A percentile compares a stretch with the other conserved stretches of the same genome.
Conservation (phyloP, 495 filamentous ascomycete species). For the Penicillium paradoxum region DNA sequence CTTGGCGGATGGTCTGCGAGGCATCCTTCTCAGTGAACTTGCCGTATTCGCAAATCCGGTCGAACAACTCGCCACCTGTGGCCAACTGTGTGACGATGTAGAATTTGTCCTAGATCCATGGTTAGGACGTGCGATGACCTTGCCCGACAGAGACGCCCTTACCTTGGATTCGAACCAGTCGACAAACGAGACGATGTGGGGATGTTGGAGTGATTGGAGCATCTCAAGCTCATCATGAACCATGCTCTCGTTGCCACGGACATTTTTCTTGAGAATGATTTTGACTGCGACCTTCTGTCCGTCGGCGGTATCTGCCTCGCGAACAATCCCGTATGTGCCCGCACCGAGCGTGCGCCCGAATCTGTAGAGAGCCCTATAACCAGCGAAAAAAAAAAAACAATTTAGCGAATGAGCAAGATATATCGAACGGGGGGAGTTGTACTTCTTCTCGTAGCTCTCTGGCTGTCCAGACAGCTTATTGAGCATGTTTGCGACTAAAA, state of each 20-base stretch:
- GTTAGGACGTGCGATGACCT: constrained; percentile 8
- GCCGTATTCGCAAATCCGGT: constrained; percentile 95
- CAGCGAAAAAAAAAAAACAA: constrained; percentile 5
- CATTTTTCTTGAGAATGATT: constrained; percentile 99
- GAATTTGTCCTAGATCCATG: constrained; percentile 78
- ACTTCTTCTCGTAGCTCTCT: constrained; percentile 98
- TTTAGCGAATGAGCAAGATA: constrained; percentile 4
- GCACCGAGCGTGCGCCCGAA: constrained; percentile 93
- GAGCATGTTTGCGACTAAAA: constrained; percentile 79
- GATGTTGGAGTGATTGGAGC: constrained; percentile 83
- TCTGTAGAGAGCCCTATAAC: constrained; percentile 68
- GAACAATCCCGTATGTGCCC: constrained; percentile 96
- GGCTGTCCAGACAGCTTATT: constrained; percentile 98
- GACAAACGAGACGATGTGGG: constrained; percentile 94
- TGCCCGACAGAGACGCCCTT: background rate
- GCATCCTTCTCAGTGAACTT: constrained; percentile 99
- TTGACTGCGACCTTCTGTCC: constrained; percentile 92
- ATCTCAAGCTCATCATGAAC: constrained; percentile 95
- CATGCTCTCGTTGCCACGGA: constrained; percentile 97
- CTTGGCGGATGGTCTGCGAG: constrained; percentile 91
- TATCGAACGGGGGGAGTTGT: constrained; percentile 16
- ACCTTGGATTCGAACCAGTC: constrained; percentile 98
- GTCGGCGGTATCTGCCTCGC: constrained; percentile 75
- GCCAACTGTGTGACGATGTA: constrained; percentile 99
- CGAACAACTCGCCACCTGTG: constrained; percentile 94